A percentile compares a stretch with the other conserved stretches of the same genome.
phyloP scores from a whole-genome alignment of 2,329 filamentous ascomycete genomes.

The Fusarium protoensiforme region DNA sequence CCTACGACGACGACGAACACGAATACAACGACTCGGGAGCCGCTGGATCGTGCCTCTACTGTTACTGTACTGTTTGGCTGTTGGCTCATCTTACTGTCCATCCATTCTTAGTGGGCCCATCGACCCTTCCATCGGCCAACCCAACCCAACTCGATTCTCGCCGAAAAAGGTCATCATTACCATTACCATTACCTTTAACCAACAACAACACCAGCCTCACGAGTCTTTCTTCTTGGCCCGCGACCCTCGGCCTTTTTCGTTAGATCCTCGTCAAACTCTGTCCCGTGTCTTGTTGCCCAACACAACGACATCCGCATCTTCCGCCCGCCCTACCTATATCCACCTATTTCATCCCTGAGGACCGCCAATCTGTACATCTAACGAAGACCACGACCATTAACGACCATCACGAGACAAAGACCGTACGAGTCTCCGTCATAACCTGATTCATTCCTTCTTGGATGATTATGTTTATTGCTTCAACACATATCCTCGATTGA shows the following conservation, averaged over 20 bases:
- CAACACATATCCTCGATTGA: constrained; percentile 4
- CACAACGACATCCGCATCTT: neutral
- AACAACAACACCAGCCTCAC: constrained; percentile 11
- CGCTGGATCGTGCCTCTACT: neutral
- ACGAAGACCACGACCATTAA: constrained; percentile 36
- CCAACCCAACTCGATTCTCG: constrained; percentile 17
- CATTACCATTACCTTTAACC: constrained; percentile 18
- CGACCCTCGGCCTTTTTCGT: constrained; percentile 1
- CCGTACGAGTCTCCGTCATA: constrained; percentile 19
- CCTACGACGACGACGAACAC: neutral
- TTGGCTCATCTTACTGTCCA: constrained; percentile 15
- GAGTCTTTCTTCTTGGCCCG: constrained; percentile 16
- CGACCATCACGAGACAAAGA: constrained; percentile 37
- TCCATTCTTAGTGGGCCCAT: constrained; percentile 31
- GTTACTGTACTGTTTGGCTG: neutral
- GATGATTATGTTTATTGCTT: constrained; percentile 11
- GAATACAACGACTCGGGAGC: neutral
- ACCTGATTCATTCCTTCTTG: neutral
- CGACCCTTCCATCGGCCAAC: constrained; percentile 5
- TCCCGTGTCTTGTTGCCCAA: neutral
- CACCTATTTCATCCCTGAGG: neutral
- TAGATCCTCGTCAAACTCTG: constrained; percentile 14
- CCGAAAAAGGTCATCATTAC: constrained; percentile 21
- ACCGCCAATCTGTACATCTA: constrained; percentile 18
- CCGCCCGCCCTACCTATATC: neutral